Evolutionary conservation across 2,329 filamentous ascomycete species (phyloP), one percentile per base, ranked within the genome.

Genomic region (Aspergillus sp.): DNA sequence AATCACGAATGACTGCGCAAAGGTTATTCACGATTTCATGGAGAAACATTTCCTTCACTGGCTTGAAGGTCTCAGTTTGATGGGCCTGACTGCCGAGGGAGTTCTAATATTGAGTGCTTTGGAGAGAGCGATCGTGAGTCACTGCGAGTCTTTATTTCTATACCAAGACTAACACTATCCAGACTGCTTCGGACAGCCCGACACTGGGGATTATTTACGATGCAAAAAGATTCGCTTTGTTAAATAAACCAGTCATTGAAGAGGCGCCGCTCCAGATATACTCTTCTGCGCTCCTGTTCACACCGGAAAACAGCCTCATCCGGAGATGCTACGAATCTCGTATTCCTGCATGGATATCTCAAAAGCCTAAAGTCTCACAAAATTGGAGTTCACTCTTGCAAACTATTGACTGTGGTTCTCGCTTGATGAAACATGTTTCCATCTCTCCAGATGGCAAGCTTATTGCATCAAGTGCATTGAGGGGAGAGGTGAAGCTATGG

Each of bases 11-110:
- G 19, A 19, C 19, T 19, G 19, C 4, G 4, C 19, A 19, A 19
- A 19, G 2, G 19, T 19, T 2, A 4, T 19, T 19, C 19, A 19
- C 19, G 19, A 19, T 19, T 19, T 19, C 19, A 19, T 19, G 19
- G 84, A 33, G 5, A 13, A 11, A 13, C 32, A 33, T 13, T 12
- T 33, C 32, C 32, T 33, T 13, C 11, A 33, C 19, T 33, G 32
- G 32, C 32, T 33, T 6, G 32, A 33, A 33, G 5, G n/a, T 13
- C 32, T 33, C n/a, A 33, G 32, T 7, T 13, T 33, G 32, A 12
- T 33, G 32, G 32, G 32, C n/a, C 8, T 12, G 3, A 33, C 19
- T n/a, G 8, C 6, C 9, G 19, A 33, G 11, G 32, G 6, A 6
- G 11, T 33, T 12, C 6, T 12, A 1, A 12, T 33, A 10, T 12